Conservation (phyloP, 371 early-diverging fungal genomes). For the Circinella minor region DNA sequence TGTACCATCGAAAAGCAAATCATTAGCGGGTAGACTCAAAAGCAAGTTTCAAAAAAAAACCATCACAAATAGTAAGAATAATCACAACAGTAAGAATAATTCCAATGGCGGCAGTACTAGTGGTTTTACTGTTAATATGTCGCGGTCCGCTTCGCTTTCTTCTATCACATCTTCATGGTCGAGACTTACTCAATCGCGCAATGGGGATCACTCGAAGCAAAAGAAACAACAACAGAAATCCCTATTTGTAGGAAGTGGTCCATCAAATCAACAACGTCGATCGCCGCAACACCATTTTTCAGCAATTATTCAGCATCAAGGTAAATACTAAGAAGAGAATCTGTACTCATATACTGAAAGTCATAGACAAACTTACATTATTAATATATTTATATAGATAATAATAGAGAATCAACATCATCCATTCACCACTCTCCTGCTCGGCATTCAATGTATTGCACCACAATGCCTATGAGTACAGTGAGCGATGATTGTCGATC, state of each 20-base stretch:
- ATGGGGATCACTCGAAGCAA: not conserved
- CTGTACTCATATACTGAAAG: too few species aligned
- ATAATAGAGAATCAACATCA: too few species aligned
- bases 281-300: conserved; percentile 1
- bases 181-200: not conserved
- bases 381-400: too few species aligned
- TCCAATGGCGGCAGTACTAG: too few species aligned
- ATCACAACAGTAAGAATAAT: too few species aligned
- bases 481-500: not conserved
- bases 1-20: conserved; percentile 17
- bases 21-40: conserved; percentile 22
- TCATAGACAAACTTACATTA: too few species aligned
- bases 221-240: conserved; percentile 1
- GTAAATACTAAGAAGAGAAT: too few species aligned
- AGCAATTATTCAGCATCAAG: not conserved
- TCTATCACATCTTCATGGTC: conserved; percentile 14
- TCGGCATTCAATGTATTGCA: not conserved
- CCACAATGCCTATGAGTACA: not conserved
- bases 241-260: not conserved
- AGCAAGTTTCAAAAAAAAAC: conserved; percentile 20
- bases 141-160: conserved; percentile 17
- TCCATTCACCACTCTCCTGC: not conserved
- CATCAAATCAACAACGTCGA: not conserved
- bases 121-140: not conserved
- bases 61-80: too few species aligned